Base-by-base conservation (phyloP, 2,329 filamentous ascomycete species). In the Trichophaea hybrida region DNA sequence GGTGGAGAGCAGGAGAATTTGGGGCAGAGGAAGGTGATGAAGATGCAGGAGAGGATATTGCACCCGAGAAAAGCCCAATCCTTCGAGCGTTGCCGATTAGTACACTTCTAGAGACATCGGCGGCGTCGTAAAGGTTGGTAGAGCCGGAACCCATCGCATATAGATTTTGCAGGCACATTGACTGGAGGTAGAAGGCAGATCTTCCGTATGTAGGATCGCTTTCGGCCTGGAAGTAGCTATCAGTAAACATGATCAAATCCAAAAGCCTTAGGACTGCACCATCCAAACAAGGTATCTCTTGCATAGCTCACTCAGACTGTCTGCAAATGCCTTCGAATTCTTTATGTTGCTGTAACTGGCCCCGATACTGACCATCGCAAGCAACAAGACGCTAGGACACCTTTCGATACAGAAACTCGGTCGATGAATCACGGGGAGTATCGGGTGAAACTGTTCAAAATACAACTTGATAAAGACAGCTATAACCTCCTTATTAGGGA, bases 401-500 rank as follows among this genome's bases (percentile, higher is more conserved):
- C 61, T 63, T 4, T 65, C 65, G 7, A 65, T 59, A 49, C 62
- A 61, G 57, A 68, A 68, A 12, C 64, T 68, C 34, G 67, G 67
- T 15, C 59, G 59, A 37, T 72, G 68, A 0, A 71, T 65, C 13
- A 73, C 68, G 1, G 71, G 69, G 4, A 73, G 43, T 5, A 71
- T 68, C 0, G 67, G 65, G 55, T 71, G 66, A 44, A 73, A 72
- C 35, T 71, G 63, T 13, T 69, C 64, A 55, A 72, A 71, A 50
- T 69, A 73, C 0, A 73, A 65, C 4, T 60, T 66, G 31, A 69
- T 61, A 40, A 71, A 72, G n/a, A 69, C 64, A 44, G 71, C 67
- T 37, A 72, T 55, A 1, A 70, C 63, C 5, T 59, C 57, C 2
- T 66, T 55, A 12, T 63, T 58, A 3, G 69, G 71, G 48, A 72